Percentiles rank a stretch among this genome's conserved stretches.
These are phyloP conservation scores for Crithidia sp. DNA, from an alignment of 208 protist species.

Conservation along the genomic window DNA sequence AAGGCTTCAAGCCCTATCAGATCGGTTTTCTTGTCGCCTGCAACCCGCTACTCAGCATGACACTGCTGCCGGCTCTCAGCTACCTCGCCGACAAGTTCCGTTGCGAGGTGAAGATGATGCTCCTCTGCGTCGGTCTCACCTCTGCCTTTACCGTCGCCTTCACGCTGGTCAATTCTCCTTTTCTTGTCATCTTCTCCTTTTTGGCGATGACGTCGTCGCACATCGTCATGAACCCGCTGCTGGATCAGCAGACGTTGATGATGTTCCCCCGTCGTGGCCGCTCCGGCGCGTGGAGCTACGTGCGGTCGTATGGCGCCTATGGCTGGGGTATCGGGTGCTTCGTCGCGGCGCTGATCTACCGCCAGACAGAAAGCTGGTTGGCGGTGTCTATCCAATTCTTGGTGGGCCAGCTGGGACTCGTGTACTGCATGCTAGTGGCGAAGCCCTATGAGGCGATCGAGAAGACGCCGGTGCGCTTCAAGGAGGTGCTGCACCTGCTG, in stretches of 20 bases:
- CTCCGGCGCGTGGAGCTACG: slow-evolving; percentile 43
- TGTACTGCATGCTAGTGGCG: slow-evolving; percentile 41
- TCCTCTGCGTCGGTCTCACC: slow-evolving; percentile 18
- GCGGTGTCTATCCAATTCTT: slow-evolving; percentile 42
- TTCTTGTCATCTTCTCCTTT: slow-evolving; percentile 27
- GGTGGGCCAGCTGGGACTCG: slow-evolving; percentile 39
- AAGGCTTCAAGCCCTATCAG: slow-evolving; percentile 36
- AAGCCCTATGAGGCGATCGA: slow-evolving; percentile 43
- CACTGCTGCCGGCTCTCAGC: slow-evolving; percentile 48
- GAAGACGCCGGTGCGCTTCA: slow-evolving; percentile 39
- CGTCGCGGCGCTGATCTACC: slow-evolving; percentile 28
- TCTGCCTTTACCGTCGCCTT: slow-evolving; percentile 23
- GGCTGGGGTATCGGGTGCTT: slow-evolving; percentile 59
- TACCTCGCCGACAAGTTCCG: slow-evolving; percentile 55
- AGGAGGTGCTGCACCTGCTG: slow-evolving; percentile 43
- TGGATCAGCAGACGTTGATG: slow-evolving; percentile 58
- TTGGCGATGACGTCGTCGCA: slow-evolving; percentile 32
- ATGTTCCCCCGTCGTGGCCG: slow-evolving; percentile 41
- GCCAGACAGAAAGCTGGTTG: slow-evolving; percentile 25
- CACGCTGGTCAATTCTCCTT: neutral
- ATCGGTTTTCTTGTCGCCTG: slow-evolving; percentile 44
- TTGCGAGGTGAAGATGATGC: slow-evolving; percentile 41
- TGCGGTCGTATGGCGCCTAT: slow-evolving; percentile 55
- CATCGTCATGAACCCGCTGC: slow-evolving; percentile 40
- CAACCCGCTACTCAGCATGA: slow-evolving; percentile 39